Evolutionary conservation across 2,329 filamentous ascomycete species (phyloP).

Genomic region (Hymenoscyphus salicellus): DNA sequence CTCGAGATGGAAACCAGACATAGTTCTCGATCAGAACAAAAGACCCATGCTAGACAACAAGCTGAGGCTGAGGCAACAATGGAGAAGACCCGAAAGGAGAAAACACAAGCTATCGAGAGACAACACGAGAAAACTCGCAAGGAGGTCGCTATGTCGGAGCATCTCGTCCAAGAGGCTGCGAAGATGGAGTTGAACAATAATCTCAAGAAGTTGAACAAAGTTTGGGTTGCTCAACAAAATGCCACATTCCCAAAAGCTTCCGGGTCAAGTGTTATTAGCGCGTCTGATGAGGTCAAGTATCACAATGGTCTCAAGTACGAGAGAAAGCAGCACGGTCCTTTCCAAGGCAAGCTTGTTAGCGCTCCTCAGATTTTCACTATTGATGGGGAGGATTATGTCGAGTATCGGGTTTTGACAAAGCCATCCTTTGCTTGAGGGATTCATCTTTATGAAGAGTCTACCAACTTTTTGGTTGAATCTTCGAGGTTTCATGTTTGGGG

Average conservation of each 20-base stretch:
- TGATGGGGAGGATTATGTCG: slow-evolving; percentile 65
- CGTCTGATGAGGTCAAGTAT: slow-evolving; percentile 52
- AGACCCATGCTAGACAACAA: slow-evolving; percentile 27
- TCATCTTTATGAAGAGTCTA: background rate
- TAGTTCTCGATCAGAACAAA: slow-evolving; percentile 29
- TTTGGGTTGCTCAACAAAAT: slow-evolving; percentile 33
- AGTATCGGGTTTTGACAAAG: slow-evolving; percentile 63
- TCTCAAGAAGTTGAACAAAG: slow-evolving; percentile 33
- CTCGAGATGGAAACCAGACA: slow-evolving; percentile 30
- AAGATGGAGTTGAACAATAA: slow-evolving; percentile 33
- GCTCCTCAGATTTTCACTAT: slow-evolving; percentile 61
- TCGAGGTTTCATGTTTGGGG: background rate
- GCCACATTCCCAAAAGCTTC: slow-evolving; percentile 17
- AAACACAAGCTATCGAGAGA: slow-evolving; percentile 27
- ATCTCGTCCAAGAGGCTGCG: slow-evolving; percentile 26
- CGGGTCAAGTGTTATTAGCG: slow-evolving; percentile 35
- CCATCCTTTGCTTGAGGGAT: slow-evolving; percentile 45
- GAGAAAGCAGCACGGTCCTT: slow-evolving; percentile 58
- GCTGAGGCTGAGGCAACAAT: slow-evolving; percentile 25
- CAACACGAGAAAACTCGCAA: slow-evolving; percentile 32
- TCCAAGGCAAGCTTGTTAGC: slow-evolving; percentile 61
- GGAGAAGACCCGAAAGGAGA: slow-evolving; percentile 27
- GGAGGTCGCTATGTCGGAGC: slow-evolving; percentile 31
- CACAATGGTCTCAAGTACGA: slow-evolving; percentile 61
- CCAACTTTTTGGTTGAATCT: no score